phyloP scores from a whole-genome alignment of 371 early-diverging fungal species.

The Mortierella sp. region DNA sequence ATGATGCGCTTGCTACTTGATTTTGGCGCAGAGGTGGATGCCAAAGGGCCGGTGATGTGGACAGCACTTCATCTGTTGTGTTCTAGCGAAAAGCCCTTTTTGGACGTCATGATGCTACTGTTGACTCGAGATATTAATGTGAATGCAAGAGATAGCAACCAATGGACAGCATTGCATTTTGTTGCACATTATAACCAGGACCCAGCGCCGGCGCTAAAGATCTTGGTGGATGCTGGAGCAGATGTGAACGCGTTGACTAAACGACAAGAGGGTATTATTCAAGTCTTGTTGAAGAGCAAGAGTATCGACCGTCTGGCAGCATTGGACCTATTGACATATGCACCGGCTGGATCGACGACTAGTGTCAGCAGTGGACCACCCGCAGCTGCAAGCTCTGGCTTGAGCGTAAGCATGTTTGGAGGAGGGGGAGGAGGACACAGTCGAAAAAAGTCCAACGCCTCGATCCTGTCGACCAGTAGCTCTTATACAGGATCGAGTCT shows the following conservation, averaged over 20 bases:
- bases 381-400: conserved; percentile 18
- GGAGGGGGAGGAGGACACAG: conserved; percentile 17
- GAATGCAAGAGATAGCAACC: conserved; percentile 76
- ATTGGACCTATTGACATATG: conserved; percentile 15
- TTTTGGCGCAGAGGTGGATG: conserved; percentile 63
- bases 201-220: conserved; percentile 54
- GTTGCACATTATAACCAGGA: conserved; percentile 67
- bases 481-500: conserved; percentile 24
- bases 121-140: conserved; percentile 61
- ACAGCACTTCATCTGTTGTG: conserved; percentile 59
- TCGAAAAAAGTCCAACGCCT: conserved; percentile 32
- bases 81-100: conserved; percentile 59
- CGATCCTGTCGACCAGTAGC: conserved; percentile 22
- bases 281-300: conserved; percentile 49
- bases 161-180: conserved; percentile 84
- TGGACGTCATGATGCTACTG: conserved; percentile 58
- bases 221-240: conserved; percentile 62
- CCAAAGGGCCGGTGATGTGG: conserved; percentile 55
- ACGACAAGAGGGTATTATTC: conserved; percentile 40
- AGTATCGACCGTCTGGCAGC: conserved; percentile 52
- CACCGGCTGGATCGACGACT: neutral
- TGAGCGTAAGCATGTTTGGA: conserved; percentile 27
- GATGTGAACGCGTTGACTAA: conserved; percentile 61
- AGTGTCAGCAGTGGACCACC: conserved; percentile 7
- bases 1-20: conserved; percentile 59